Percentiles rank a stretch among this genome's conserved stretches.
These are phyloP conservation scores for Coniella lustricola DNA, from an alignment of 2,329 filamentous ascomycete genomes.

Conservation along the genomic window DNA sequence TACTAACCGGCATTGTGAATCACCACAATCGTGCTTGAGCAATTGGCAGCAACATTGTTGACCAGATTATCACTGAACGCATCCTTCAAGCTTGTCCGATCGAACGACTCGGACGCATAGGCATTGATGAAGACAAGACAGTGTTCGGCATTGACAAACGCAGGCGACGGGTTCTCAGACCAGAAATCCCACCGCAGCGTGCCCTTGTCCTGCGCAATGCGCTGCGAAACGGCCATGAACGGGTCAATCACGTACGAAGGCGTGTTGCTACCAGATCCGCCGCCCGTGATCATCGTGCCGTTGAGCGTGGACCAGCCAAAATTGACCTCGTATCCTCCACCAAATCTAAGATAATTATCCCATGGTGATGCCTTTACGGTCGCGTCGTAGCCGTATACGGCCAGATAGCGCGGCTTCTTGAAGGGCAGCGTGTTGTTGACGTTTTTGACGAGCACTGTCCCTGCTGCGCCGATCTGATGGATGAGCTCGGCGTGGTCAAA, in stretches of 20 bases:
- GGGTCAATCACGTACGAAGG: constrained; percentile 77
- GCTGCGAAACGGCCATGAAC: constrained; percentile 41
- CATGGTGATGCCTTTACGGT: constrained; percentile 37
- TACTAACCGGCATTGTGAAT: constrained; percentile 66
- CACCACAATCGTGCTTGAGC: constrained; percentile 86
- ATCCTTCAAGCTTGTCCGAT: constrained; percentile 56
- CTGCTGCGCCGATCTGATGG: constrained; percentile 69
- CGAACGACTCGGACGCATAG: constrained; percentile 66
- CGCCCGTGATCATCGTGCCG: constrained; percentile 65
- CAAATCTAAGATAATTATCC: constrained; percentile 18
- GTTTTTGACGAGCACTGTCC: constrained; percentile 88
- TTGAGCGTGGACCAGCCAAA: constrained; percentile 29
- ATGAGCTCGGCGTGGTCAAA: constrained; percentile 63
- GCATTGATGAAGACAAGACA: constrained; percentile 63
- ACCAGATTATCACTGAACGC: constrained; percentile 56
- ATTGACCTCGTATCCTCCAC: constrained; percentile 50
- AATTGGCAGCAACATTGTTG: constrained; percentile 53
- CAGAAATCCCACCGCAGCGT: constrained; percentile 23
- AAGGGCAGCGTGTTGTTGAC: constrained; percentile 60
- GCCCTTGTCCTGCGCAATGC: constrained; percentile 52
- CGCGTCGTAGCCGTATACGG: constrained; percentile 68
- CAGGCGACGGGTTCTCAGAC: constrained; percentile 13
- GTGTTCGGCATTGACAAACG: constrained; percentile 12
- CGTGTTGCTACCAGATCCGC: constrained; percentile 75
- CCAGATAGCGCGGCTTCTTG: constrained; percentile 68